Conservation (phyloP, 1,284 basidiomycete genomes). For the Ustanciosporium gigantosporum region DNA sequence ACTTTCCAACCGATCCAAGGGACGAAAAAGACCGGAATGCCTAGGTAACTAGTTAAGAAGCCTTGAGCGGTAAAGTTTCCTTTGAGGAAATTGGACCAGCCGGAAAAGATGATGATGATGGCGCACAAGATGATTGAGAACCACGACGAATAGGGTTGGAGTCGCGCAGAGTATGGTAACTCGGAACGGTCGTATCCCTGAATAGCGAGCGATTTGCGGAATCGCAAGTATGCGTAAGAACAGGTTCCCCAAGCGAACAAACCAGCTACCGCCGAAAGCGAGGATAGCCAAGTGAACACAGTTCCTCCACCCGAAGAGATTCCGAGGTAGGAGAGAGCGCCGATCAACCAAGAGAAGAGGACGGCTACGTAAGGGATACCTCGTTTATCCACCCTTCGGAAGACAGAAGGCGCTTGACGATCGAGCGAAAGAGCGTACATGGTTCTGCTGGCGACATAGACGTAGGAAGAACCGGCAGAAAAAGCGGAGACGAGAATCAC, state of each 20-base stretch:
- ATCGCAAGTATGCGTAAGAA: slow-evolving; percentile 74
- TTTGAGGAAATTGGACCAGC: slow-evolving; percentile 59
- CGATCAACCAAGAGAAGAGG: slow-evolving; percentile 71
- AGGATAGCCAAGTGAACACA: slow-evolving; percentile 70
- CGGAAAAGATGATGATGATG: slow-evolving; percentile 60
- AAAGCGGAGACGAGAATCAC: slow-evolving; percentile 76
- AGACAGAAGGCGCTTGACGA: slow-evolving; percentile 75
- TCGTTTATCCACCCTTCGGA: slow-evolving; percentile 69
- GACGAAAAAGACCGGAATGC: slow-evolving; percentile 74
- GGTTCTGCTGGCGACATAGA: slow-evolving; percentile 79
- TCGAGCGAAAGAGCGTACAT: slow-evolving; percentile 73
- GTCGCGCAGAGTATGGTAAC: slow-evolving; percentile 64
- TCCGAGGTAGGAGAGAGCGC: slow-evolving; percentile 69
- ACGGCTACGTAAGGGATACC: slow-evolving; percentile 79
- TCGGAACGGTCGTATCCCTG: slow-evolving; percentile 68
- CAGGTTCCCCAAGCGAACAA: slow-evolving; percentile 83
- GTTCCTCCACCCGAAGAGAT: slow-evolving; percentile 57
- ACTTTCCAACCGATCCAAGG: slow-evolving; percentile 71
- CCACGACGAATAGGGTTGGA: slow-evolving; percentile 58
- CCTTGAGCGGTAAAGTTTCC: slow-evolving; percentile 64
- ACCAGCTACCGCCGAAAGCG: slow-evolving; percentile 71
- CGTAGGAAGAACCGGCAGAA: slow-evolving; percentile 80
- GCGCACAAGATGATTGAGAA: slow-evolving; percentile 37
- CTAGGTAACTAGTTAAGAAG: slow-evolving; percentile 78
- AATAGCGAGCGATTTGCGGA: slow-evolving; percentile 69